Conservation (phyloP, 306 rosid genomes). For the Morella rubra region DNA sequence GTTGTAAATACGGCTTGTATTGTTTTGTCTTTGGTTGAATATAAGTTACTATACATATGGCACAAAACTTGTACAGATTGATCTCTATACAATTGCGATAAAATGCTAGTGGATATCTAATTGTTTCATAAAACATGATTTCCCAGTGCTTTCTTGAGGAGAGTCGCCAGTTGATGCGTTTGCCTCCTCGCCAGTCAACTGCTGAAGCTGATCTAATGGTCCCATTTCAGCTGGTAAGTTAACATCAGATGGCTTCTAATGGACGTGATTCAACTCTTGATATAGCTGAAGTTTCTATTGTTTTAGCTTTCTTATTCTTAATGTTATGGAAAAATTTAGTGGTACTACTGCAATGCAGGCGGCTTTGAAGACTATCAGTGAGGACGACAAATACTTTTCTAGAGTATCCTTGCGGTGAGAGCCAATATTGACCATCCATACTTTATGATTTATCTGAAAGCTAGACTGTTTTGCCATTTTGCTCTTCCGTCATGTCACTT, state of each 20-base stretch:
- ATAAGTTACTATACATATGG: background rate
- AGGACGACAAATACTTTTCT: slow-evolving; percentile 84
- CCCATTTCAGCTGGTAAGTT: slow-evolving; percentile 91
- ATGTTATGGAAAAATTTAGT: slow-evolving; percentile 21
- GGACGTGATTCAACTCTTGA: slow-evolving; percentile 23
- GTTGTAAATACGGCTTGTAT: background rate
- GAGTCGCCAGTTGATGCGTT: slow-evolving; percentile 85
- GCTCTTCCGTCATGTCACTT: slow-evolving; percentile 8
- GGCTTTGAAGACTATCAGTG: slow-evolving; percentile 84
- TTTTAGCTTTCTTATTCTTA: slow-evolving; percentile 20
- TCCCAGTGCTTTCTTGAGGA: slow-evolving; percentile 94
- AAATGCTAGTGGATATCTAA: slow-evolving; percentile 14
- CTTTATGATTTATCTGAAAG: slow-evolving; percentile 5
- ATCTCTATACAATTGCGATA: slow-evolving; percentile 20
- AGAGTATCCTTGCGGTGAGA: slow-evolving; percentile 84
- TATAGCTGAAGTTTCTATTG: slow-evolving; percentile 18
- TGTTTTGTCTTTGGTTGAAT: background rate
- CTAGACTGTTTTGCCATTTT: background rate
- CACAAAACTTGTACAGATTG: background rate
- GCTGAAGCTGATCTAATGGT: slow-evolving; percentile 98
- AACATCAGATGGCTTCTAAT: slow-evolving; percentile 6
- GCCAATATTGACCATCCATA: slow-evolving; percentile 14
- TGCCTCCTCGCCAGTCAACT: slow-evolving; percentile 97
- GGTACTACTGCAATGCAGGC: slow-evolving; percentile 61
- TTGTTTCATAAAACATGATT: slow-evolving; percentile 19